Percentiles rank a stretch among this genome's conserved stretches.
These are phyloP conservation scores for Alternaria incomplexa DNA, from an alignment of 2,329 filamentous ascomycete species.

Conservation along the genomic window DNA sequence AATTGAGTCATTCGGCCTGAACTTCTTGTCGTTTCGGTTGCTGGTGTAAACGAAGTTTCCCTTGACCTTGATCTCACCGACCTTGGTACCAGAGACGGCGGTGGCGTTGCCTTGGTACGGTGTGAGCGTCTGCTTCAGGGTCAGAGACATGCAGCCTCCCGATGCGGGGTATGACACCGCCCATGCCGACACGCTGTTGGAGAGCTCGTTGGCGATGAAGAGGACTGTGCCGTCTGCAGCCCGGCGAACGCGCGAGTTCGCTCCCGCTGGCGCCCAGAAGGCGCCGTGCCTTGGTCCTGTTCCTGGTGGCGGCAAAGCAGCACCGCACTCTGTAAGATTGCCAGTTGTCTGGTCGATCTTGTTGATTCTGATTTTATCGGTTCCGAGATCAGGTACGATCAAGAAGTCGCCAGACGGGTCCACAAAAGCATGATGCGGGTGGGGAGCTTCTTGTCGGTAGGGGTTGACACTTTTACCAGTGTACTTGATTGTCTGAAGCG, in stretches of 20 bases:
- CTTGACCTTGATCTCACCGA: conserved; percentile 42
- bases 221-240: conserved; percentile 30
- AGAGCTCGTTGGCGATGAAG: conserved; percentile 44
- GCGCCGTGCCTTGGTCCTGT: conserved; percentile 61
- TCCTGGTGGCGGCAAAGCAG: conserved; percentile 53
- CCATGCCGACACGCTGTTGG: conserved; percentile 41
- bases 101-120: conserved; percentile 40
- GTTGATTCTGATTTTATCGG: conserved; percentile 62
- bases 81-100: conserved; percentile 36
- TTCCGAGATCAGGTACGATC: conserved; percentile 61
- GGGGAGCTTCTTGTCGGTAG: conserved; percentile 60
- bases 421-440: conserved; percentile 60
- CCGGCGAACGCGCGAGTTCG: conserved; percentile 25
- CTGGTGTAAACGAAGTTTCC: conserved; percentile 44
- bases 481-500: conserved; percentile 39
- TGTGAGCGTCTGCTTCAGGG: conserved; percentile 39
- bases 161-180: conserved; percentile 35
- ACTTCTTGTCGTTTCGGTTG: conserved; percentile 47
- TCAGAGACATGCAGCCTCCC: conserved; percentile 39
- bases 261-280: conserved; percentile 53
- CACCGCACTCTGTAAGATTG: conserved; percentile 54
- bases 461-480: conserved; percentile 52
- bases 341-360: conserved; percentile 56
- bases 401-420: conserved; percentile 59
- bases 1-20: conserved; percentile 42